phyloP scores from a whole-genome alignment of 805 yeast genomes.

The Metschnikowia orientalis region DNA sequence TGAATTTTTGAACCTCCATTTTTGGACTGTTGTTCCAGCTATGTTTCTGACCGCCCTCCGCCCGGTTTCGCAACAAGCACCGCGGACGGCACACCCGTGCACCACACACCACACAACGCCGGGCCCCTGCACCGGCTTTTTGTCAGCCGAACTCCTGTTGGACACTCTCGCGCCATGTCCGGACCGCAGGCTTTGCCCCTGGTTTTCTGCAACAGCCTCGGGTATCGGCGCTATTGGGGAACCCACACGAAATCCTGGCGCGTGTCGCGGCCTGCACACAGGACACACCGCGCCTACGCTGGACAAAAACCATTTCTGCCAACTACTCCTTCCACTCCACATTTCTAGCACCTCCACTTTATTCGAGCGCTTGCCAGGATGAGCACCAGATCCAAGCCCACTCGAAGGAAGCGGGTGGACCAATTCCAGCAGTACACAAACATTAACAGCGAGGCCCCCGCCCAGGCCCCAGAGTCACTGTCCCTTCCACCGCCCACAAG shows the following conservation, averaged over 20 bases:
- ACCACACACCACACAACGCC: neutral
- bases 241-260: no score
- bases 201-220: no score
- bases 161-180: neutral
- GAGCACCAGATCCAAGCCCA: constrained; percentile 12
- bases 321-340: constrained; percentile 2
- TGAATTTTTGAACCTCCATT: no score
- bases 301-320: constrained; percentile 2
- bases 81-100: neutral
- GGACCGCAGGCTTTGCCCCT: no score
- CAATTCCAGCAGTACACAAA: constrained; percentile 16
- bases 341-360: constrained; percentile 2
- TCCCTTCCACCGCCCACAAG: no score
- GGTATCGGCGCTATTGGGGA: no score
- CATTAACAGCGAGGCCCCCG: no score
- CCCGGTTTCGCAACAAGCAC: no score
- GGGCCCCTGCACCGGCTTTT: neutral
- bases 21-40: no score
- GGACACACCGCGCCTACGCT: constrained; percentile 6
- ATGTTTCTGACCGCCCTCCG: no score
- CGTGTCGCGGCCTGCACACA: constrained; percentile 9
- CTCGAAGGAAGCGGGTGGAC: constrained; percentile 13
- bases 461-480: no score
- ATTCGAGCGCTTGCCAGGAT: constrained; percentile 4
- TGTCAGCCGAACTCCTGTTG: neutral